Base-by-base conservation (phyloP, 2,329 filamentous ascomycete genomes). In the Epichloe festucae region DNA sequence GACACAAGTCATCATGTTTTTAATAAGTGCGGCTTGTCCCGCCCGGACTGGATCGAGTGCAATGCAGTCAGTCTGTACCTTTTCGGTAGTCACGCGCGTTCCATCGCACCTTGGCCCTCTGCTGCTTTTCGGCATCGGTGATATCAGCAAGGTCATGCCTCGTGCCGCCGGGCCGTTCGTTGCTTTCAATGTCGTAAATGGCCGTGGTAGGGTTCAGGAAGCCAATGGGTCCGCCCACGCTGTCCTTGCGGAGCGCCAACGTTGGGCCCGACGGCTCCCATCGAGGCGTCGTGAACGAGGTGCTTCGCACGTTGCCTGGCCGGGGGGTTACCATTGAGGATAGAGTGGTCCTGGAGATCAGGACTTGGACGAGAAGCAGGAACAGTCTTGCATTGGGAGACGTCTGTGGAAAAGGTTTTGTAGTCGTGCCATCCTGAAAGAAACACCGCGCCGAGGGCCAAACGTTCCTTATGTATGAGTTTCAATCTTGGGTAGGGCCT, bases 81-180 rank as follows among this genome's bases (percentile, higher is more conserved):
- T 56, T 54, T 6, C 54, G 50, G 34, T 54, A 54, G 40, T 56
- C 54, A 5, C 54, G 54, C 5, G 54, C 54, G 34, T 56, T 56
- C 54, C 54, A 56, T 11, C 52, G 52, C 8, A 56, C 35, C 12
- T 53, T 53, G 12, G 54, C 54, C 27, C 52, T 43, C 48, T 56
- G 45, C 2, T 48, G 46, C 2, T 17, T 19, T 35, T 51, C 52
- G 15, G 52, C 21, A 15, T 52, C 19, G 10, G 46, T 46, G 4
- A 44, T 27, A 7, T 54, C 50, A 23, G 49, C 27, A 23, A 52
- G 40, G 7, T 49, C 47, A 15, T 7, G 5, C 5, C 48, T 12
- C n/a, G 23, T 8, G 31, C 48, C 48, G n/a, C 41, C 40, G 12
- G 40, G 31, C 19, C 36, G 38, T 5, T 56, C 50, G 21, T 51